Base-by-base conservation (phyloP, 371 early-diverging fungal species). In the Batkoa obscura region DNA sequence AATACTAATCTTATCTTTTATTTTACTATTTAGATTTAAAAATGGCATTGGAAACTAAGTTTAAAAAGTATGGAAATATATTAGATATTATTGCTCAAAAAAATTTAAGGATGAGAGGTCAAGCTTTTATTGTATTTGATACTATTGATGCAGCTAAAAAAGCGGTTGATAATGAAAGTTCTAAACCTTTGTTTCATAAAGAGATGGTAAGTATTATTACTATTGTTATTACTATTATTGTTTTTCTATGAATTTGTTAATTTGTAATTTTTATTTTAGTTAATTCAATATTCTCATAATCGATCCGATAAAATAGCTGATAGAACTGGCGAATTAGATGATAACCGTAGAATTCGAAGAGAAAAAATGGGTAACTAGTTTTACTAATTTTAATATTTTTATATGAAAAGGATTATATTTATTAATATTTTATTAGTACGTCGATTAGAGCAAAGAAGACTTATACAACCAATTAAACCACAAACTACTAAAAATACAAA, bases 61-160 rank as follows among this genome's bases (percentile, higher is more conserved):
- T 94, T 60, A 72, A 83, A 30, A 80, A 80, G 47, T 86, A 83
- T 64, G 97, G 95, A n/a, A 69, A 74, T 38, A 75, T 96, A n/a
- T 55, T 91, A 32, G 91, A 90, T 58, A 80, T 96, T 37, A 83
- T 84, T 2, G 84, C 88, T 8, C 72, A 76, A 58, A 76, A 81
- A 55, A 80, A 80, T 10, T 65, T 73, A 52, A 76, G 81, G 60
- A 83, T 86, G 85, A 84, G 94, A 15, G 94, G 94, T n/a, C 97
- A 96, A 68, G 97, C 97, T 0, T 94, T 90, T 65, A 69, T 96
- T 34, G 88, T 83, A 33, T 94, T 86, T 65, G 69, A 72, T 47
- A 81, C 88, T 54, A 69, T 85, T 39, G 69, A 86, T 2, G 68
- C 76, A 17, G 90, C 97, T 0, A 73, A 79, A 12, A 80, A 81